Conservation (phyloP, 345 rosid species). For the Cardamine resedifolia region DNA sequence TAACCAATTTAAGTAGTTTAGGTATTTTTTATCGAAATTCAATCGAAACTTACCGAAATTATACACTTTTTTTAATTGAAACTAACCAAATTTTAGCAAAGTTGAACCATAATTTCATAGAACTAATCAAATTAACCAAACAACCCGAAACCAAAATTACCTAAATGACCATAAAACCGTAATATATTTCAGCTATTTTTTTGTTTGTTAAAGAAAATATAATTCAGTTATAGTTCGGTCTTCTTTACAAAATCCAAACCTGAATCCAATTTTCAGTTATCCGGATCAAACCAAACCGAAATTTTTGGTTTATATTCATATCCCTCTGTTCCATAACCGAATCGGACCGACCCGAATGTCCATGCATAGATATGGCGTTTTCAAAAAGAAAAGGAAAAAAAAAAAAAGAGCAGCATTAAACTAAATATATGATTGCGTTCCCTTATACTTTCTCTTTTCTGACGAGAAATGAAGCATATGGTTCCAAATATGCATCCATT, state of each 20-base stretch:
- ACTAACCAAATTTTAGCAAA: too few relatives aligned
- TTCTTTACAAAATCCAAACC: too few relatives aligned
- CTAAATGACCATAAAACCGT: neutral
- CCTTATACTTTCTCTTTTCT: neutral
- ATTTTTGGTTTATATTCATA: neutral
- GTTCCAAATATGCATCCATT: constrained; percentile 15
- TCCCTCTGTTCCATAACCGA: too few relatives aligned
- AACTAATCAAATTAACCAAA: neutral
- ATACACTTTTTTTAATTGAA: too few relatives aligned
- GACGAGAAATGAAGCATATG: constrained; percentile 15
- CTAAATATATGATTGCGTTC: neutral
- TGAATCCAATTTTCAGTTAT: too few relatives aligned
- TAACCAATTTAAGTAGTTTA: neutral
- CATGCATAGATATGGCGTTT: neutral
- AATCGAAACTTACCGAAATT: too few relatives aligned
- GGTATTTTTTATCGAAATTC: too few relatives aligned
- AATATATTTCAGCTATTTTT: too few relatives aligned
- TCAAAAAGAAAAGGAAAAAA: neutral
- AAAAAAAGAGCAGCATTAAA: neutral
- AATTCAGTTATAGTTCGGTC: neutral
- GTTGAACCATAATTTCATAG: too few relatives aligned
- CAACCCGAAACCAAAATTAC: neutral
- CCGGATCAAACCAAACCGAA: neutral
- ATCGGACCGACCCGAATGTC: neutral
- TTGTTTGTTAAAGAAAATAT: too few relatives aligned